Percentiles rank a stretch among this genome's conserved stretches.
phyloP scores from a whole-genome alignment of 2,329 filamentous ascomycete genomes.

The Dactylonectria macrodidyma region DNA sequence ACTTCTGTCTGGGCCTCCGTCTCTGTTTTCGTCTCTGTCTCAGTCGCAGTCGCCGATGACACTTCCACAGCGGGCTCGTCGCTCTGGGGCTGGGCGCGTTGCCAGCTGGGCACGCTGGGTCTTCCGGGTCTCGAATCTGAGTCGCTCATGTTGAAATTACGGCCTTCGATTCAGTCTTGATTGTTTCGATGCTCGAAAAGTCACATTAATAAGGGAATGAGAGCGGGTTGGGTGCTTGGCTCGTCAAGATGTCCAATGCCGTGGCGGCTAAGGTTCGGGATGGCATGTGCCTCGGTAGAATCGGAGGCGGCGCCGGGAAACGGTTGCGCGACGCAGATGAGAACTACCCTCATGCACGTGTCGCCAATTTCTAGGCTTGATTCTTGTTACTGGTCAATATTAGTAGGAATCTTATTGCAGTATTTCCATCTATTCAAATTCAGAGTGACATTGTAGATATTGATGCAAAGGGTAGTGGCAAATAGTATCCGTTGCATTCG shows the following conservation, averaged over 20 bases:
- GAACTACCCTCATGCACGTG: not conserved
- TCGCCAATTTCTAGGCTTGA: not conserved
- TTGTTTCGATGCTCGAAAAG: not conserved
- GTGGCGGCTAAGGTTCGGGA: conserved; percentile 45
- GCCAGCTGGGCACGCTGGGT: conserved; percentile 52
- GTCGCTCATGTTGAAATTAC: conserved; percentile 51
- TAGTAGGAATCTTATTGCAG: not conserved
- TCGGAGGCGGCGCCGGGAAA: conserved; percentile 37
- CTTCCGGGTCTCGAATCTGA: conserved; percentile 46
- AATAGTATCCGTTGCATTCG: not conserved
- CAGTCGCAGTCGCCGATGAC: conserved; percentile 28
- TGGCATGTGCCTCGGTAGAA: conserved; percentile 48
- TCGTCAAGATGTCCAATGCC: conserved; percentile 33
- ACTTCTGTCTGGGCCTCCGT: conserved; percentile 9
- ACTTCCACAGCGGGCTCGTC: conserved; percentile 38
- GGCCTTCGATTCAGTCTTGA: not conserved
- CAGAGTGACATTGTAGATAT: not conserved
- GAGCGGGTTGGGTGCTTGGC: conserved; percentile 10
- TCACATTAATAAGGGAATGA: conserved; percentile 4
- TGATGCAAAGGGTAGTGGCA: not conserved
- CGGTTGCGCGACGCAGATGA: conserved; percentile 35
- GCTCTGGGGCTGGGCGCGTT: conserved; percentile 43
- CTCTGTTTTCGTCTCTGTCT: conserved; percentile 17
- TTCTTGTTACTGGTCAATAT: not conserved
- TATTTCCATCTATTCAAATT: not conserved